Evolutionary conservation across 2,329 filamentous ascomycete genomes (phyloP).

Genomic region (Hypoxylon sp.): DNA sequence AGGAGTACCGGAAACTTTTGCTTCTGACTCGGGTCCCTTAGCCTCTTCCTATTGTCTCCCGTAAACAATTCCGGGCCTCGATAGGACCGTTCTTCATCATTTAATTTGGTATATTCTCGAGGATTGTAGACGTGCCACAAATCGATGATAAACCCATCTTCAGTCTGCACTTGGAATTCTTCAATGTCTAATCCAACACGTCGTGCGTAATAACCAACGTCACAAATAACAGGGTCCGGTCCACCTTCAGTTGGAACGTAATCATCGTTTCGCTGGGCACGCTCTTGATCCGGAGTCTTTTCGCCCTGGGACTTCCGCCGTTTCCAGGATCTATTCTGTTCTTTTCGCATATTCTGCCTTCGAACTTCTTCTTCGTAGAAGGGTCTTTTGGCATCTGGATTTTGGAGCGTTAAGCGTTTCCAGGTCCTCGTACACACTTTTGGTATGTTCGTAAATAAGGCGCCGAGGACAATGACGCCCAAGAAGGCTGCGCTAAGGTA

Average conservation of each 20-base stretch:
- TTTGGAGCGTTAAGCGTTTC: constrained; percentile 68
- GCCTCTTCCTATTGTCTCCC: constrained; percentile 56
- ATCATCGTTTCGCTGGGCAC: constrained; percentile 62
- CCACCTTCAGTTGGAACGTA: constrained; percentile 85
- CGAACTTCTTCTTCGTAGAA: constrained; percentile 81
- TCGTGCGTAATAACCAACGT: constrained; percentile 88
- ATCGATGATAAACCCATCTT: constrained; percentile 92
- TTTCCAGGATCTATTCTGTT: constrained; percentile 75
- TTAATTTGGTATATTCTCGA: constrained; percentile 72
- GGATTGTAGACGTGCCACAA: constrained; percentile 94
- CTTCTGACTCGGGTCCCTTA: constrained; percentile 58
- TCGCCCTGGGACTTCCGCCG: constrained; percentile 57
- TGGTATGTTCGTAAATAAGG: constrained; percentile 77
- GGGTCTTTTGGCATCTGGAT: constrained; percentile 73
- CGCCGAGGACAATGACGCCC: constrained; percentile 79
- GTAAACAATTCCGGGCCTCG: constrained; percentile 75
- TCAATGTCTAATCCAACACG: constrained; percentile 90
- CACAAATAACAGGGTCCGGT: constrained; percentile 81
- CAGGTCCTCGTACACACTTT: constrained; percentile 64
- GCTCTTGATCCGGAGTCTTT: constrained; percentile 60
- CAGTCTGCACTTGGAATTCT: constrained; percentile 86
- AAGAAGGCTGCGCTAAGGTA: constrained; percentile 85
- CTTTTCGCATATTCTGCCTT: constrained; percentile 68
- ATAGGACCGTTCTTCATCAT: constrained; percentile 64
- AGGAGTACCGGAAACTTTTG: constrained; percentile 86